Evolutionary conservation across 768 basidiomycete genomes (phyloP).

Genomic region (Leccinum longicurvipes): DNA sequence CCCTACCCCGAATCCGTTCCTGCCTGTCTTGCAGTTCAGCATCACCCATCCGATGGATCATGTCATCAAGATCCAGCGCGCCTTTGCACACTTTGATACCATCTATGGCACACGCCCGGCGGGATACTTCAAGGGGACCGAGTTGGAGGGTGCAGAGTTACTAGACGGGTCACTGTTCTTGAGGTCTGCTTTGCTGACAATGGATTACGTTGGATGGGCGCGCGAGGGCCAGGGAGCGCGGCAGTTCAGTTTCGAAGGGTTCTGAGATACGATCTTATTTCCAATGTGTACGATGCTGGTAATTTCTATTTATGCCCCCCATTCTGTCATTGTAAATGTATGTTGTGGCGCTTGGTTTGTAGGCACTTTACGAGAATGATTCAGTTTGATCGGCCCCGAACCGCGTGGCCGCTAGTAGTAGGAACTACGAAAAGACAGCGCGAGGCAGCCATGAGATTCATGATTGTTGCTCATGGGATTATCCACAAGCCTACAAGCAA

Average conservation of each 20-base stretch:
- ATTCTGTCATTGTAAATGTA: background rate
- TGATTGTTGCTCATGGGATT: no score
- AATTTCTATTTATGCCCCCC: background rate
- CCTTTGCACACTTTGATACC: constrained; percentile 32
- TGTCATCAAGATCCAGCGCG: constrained; percentile 31
- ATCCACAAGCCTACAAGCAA: no score
- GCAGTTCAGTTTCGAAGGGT: constrained; percentile 29
- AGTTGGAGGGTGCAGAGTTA: constrained; percentile 29
- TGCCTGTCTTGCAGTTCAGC: constrained; percentile 37
- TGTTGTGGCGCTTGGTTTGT: no score
- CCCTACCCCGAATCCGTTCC: constrained; percentile 37
- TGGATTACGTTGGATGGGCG: constrained; percentile 37
- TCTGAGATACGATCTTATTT: constrained; percentile 10
- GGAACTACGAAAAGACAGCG: no score
- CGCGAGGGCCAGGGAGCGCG: constrained; percentile 32
- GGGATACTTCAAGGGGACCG: constrained; percentile 29
- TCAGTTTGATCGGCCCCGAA: no score
- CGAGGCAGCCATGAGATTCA: no score
- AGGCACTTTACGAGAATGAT: no score
- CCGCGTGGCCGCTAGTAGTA: no score
- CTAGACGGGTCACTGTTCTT: constrained; percentile 38
- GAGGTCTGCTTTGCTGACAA: constrained; percentile 29
- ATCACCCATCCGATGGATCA: constrained; percentile 36
- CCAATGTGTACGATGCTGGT: background rate
- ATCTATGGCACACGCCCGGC: constrained; percentile 28